Base-by-base conservation (phyloP, 148 eudicot species). In the Chenopodium suecicum region DNA sequence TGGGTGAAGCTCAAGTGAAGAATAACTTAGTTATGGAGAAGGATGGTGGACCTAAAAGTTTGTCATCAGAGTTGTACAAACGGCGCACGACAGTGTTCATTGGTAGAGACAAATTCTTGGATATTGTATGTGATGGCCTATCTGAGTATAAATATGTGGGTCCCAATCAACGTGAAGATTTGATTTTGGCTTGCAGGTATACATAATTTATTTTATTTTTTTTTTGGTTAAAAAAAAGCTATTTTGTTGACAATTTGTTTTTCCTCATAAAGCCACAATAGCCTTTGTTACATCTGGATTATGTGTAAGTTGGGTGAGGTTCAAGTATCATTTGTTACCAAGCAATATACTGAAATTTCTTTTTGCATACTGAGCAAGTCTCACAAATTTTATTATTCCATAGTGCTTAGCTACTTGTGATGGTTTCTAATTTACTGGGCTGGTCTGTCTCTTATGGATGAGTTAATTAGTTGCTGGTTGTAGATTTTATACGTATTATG, bases 151-250 rank as follows among this genome's bases (percentile, higher is more conserved):
- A 96, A 85, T 96, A 96, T 81, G 86, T 96, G 78, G 91, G 97
- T 66, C 97, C 91, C 64, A 91, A 91, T 76, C 99, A 96, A 86
- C 91, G 98, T 89, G 92, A 91, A 46, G 99, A 96, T 88, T 88
- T 96, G 83, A 85, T 90, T 74, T 87, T 94, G 89, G 97, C 99
- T 78, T 96, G 99, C 97, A 96, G 99, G 99, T 94, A 91, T 63
- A 46, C 63, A 17, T 47, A 20, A n/a, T 27, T 62, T 60, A 23
- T 66, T 75, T 9, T 48, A 50, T 34, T 20, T 75, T 32, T 37
- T 20, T 2, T 34, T 34, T 34, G 8, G 10, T 47, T 34, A 34
- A 50, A 41, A 41, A 4, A 5, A 50, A 80, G 54, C 32, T 62
- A 48, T 25, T 16, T 9, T 9, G 10, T 66, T 67, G 47, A 29